Evolutionary conservation across 768 basidiomycete species (phyloP).

Genomic region (Lactarius sp.): DNA sequence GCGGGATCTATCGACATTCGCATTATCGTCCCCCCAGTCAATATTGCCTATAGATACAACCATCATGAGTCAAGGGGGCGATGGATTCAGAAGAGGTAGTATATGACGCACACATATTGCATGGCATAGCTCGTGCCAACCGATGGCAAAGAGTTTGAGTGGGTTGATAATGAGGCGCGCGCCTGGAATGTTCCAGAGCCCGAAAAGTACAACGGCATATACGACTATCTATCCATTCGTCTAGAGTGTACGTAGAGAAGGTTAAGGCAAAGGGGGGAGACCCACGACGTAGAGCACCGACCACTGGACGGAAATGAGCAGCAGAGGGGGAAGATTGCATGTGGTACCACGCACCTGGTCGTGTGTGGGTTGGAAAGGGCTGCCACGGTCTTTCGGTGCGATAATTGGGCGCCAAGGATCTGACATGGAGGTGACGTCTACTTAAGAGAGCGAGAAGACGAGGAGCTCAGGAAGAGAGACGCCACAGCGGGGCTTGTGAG

Average conservation of each 20-base stretch:
- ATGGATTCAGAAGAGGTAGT: not conserved
- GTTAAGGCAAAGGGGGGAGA: slow-evolving; percentile 4
- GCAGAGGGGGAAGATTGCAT: not conserved
- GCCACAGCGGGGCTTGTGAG: slow-evolving; percentile 12
- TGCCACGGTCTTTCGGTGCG: slow-evolving; percentile 1
- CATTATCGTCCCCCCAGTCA: slow-evolving; percentile 73
- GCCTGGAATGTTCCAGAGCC: slow-evolving; percentile 83
- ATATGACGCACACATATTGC: slow-evolving; percentile 56
- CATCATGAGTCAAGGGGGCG: not conserved
- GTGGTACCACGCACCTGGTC: slow-evolving; percentile 21
- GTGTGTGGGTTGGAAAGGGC: slow-evolving; percentile 14
- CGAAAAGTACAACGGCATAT: slow-evolving; percentile 81
- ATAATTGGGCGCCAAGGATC: slow-evolving; percentile 4
- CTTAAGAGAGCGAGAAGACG: not conserved
- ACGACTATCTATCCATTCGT: slow-evolving; percentile 58
- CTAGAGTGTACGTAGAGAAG: slow-evolving; percentile 7
- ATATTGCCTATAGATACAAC: slow-evolving; percentile 50
- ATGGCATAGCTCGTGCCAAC: slow-evolving; percentile 86
- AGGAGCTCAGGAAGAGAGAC: not conserved
- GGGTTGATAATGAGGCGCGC: slow-evolving; percentile 76
- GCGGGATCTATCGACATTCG: slow-evolving; percentile 83
- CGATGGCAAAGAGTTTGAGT: slow-evolving; percentile 82
- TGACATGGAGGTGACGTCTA: slow-evolving; percentile 10
- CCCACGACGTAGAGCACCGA: slow-evolving; percentile 74
- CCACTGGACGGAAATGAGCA: slow-evolving; percentile 40